These are phyloP conservation scores for Prunus persica DNA, from an alignment of 306 rosid species.

Conservation along the genomic window Prunus_persica_NCBIv2 NC_034015.1:12562501-12563000, in stretches of 20 bases:
- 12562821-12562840: background rate
- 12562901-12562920: background rate
- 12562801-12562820: background rate
- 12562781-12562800: background rate
- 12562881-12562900: background rate
- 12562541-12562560: background rate
- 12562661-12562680: background rate
- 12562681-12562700: background rate
- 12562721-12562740: background rate
- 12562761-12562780: background rate
- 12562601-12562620: background rate
- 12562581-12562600: background rate
- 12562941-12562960: no score
- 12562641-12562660: background rate
- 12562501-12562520: conserved; percentile 6
- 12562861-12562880: background rate
- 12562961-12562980: no score
- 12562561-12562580: background rate
- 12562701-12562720: background rate
- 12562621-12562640: background rate
- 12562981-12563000: no score
- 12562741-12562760: background rate
- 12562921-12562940: background rate
- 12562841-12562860: background rate
- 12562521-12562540: conserved; percentile 6